These are phyloP conservation scores for Trichoderma parareesei DNA, from an alignment of 495 filamentous ascomycete species.

Conservation along the genomic window DNA sequence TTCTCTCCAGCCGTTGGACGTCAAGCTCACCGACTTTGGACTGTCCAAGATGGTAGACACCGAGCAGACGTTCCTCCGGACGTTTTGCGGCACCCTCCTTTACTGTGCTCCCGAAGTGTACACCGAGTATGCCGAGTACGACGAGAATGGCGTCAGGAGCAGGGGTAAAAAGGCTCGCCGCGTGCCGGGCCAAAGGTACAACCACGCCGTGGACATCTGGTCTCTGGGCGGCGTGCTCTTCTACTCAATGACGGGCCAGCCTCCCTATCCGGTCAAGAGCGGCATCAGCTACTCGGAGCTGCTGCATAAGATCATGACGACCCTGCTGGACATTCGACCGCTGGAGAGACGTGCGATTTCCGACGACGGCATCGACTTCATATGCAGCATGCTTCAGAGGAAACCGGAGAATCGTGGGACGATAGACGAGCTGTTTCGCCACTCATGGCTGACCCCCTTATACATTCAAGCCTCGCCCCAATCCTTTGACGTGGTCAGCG, in stretches of 20 bases:
- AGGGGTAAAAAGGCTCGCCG: conserved; percentile 30
- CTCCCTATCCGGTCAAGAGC: conserved; percentile 66
- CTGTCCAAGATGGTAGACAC: conserved; percentile 68
- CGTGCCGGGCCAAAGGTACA: conserved; percentile 52
- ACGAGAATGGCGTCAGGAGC: conserved; percentile 35
- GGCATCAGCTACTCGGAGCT: conserved; percentile 50
- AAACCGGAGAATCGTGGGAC: conserved; percentile 62
- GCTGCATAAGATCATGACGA: conserved; percentile 76
- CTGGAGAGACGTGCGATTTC: conserved; percentile 52
- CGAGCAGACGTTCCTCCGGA: conserved; percentile 83
- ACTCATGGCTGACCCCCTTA: conserved; percentile 54
- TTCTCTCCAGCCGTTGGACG: conserved; percentile 58
- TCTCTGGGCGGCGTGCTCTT: conserved; percentile 87
- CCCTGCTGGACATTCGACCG: conserved; percentile 51
- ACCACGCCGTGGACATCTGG: conserved; percentile 89
- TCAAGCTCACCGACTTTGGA: conserved; percentile 94
- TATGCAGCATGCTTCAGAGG: conserved; percentile 66
- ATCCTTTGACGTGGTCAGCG: conserved; percentile 39
- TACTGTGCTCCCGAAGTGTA: conserved; percentile 98
- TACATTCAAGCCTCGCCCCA: conserved; percentile 28
- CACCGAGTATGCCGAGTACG: conserved; percentile 63
- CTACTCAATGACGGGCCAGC: conserved; percentile 61
- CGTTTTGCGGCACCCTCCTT: conserved; percentile 90
- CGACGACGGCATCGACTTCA: conserved; percentile 56
- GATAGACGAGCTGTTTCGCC: conserved; percentile 51